Percentiles rank a stretch among this genome's conserved stretches.
Conservation (phyloP, 164 flowering plant genomes). For the Tinospora cordifolia region DNA sequence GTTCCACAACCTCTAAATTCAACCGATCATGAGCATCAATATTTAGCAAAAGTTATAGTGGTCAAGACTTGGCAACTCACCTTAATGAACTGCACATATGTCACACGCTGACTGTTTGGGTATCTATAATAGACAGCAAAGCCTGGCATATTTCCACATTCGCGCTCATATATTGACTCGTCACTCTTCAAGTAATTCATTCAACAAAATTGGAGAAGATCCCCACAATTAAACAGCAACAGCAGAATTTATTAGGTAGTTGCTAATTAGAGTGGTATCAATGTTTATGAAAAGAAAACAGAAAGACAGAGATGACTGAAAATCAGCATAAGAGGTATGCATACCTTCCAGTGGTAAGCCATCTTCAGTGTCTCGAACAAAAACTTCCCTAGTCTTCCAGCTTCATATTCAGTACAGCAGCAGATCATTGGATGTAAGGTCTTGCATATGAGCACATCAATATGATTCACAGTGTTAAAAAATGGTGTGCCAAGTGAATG, state of each 20-base stretch:
- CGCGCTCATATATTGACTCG: constrained; percentile 93
- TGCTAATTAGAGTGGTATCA: background rate
- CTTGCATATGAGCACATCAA: constrained; percentile 92
- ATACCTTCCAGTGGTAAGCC: constrained; percentile 97
- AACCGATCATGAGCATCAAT: background rate
- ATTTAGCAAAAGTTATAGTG: background rate
- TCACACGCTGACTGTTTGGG: constrained; percentile 94
- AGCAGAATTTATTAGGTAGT: background rate
- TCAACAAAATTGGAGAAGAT: constrained; percentile 5
- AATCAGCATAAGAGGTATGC: background rate
- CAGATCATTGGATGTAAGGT: constrained; percentile 99
- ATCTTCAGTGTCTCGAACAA: constrained; percentile 84
- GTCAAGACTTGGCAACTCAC: constrained; percentile 29
- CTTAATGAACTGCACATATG: constrained; percentile 85
- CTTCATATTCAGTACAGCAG: constrained; percentile 99
- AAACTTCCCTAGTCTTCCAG: constrained; percentile 92
- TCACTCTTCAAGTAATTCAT: constrained; percentile 54
- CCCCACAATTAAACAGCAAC: background rate
- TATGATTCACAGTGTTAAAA: constrained; percentile 96
- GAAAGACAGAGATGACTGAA: background rate
- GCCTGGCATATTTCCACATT: constrained; percentile 99
- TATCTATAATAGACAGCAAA: constrained; percentile 96
- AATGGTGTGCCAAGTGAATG: constrained; percentile 97
- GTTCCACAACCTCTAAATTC: background rate
- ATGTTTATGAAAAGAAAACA: background rate